Base-by-base conservation (phyloP, 169 alveolate genomes). In the Pseudocohnilembus persalinus region DNA sequence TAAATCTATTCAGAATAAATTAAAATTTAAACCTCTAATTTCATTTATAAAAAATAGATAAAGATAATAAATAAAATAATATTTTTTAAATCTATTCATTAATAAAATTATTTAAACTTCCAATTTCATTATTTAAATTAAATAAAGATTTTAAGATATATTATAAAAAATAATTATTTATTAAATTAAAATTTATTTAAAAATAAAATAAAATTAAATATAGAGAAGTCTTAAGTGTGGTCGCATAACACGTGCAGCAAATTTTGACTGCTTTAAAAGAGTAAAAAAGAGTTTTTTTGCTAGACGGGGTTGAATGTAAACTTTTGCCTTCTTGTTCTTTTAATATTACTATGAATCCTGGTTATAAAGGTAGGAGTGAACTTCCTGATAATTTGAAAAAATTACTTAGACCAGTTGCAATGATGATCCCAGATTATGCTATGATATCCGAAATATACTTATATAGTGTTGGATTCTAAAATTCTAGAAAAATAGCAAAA, bases 351-450 rank as follows among this genome's bases (percentile, higher is more conserved):
- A 96, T 96, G 98, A 96, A 96, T 88, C 98, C 99, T 31, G 98
- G 98, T 75, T 97, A 97, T 91, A 97, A 97, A 64, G 98, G 98
- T 27, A 91, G 98, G 84, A 89, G 98, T 28, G 98, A 97, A 88
- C 91, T 95, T 74, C 98, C 98, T 20, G 98, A 96, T 89, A 95
- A 96, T 88, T 91, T 96, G 31, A 96, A 97, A 93, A 98, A 99
- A 29, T 76, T 97, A 86, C 97, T 98, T 92, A 97, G 99, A 84
- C 98, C 99, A 63, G 96, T 98, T 88, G 97, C 99, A 31, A 97
- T 98, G 99, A 97, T 97, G 98, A 98, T 97, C 81, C 99, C 99
- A 65, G 98, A 98, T 93, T 97, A 96, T 88, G 96, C 98, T 26
- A 85, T 98, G 90, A 98, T 98, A 76, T 98, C 98, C 27, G 99